Conservation (phyloP, 768 basidiomycete genomes). For the Suillus americanus region DNA sequence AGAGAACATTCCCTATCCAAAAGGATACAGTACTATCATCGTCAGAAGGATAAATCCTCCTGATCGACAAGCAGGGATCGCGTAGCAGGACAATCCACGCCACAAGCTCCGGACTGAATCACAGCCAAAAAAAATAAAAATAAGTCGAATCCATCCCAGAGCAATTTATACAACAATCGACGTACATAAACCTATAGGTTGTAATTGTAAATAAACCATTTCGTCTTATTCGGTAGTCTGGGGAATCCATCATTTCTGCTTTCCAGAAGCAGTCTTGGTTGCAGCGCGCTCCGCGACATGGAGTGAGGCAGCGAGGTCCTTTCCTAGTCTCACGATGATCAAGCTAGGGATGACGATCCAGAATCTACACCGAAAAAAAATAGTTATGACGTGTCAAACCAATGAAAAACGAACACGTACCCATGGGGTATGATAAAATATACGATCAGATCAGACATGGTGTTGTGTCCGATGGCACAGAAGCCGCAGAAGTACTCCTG, state of each 20-base stretch:
- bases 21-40: neutral
- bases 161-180: neutral
- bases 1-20: neutral
- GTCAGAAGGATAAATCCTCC: neutral
- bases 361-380: conserved; percentile 41
- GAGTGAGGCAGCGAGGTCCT: conserved; percentile 55
- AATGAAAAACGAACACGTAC: conserved; percentile 38
- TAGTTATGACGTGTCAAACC: neutral
- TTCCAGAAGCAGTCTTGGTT: conserved; percentile 32
- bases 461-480: conserved; percentile 78
- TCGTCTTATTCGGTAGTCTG: neutral
- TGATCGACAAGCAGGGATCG: neutral
- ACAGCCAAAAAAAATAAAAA: neutral
- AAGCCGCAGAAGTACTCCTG: conserved; percentile 79
- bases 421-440: conserved; percentile 81
- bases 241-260: conserved; percentile 22
- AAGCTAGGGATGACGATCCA: conserved; percentile 75
- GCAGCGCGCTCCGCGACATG: conserved; percentile 23
- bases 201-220: neutral
- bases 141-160: neutral
- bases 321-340: conserved; percentile 59
- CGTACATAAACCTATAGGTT: neutral
- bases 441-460: conserved; percentile 44
- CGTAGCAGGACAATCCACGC: neutral
- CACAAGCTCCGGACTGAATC: neutral